A percentile compares a stretch with the other conserved stretches of the same genome.
Evolutionary conservation across 2,329 filamentous ascomycete genomes (phyloP).

Genomic region (Diplocarpon rosae): DNA sequence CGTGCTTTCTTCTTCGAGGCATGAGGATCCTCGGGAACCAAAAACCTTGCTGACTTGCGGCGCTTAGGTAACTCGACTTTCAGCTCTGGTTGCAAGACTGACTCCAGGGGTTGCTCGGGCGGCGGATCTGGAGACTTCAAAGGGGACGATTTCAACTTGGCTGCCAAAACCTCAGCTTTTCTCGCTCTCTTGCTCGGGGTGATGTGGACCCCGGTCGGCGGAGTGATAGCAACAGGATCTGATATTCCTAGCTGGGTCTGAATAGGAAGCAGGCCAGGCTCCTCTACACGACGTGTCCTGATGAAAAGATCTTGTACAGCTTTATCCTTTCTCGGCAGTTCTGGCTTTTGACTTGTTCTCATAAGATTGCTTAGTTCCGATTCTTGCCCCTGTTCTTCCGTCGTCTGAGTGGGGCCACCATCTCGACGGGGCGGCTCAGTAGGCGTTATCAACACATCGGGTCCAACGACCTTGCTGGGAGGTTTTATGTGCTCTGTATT

Average conservation of each 20-base stretch:
- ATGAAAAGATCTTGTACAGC: slow-evolving; percentile 1
- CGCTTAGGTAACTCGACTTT: slow-evolving; percentile 8
- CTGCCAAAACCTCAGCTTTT: slow-evolving; percentile 27
- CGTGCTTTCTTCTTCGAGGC: slow-evolving; percentile 40
- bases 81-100: slow-evolving; percentile 10
- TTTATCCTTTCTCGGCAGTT: slow-evolving; percentile 1
- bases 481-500: background rate
- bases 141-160: slow-evolving; percentile 26
- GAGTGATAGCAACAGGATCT: slow-evolving; percentile 43
- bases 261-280: slow-evolving; percentile 54
- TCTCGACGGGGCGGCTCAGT: slow-evolving; percentile 9
- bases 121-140: slow-evolving; percentile 20
- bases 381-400: background rate
- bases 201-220: slow-evolving; percentile 47
- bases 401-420: background rate
- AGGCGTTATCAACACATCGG: slow-evolving; percentile 12
- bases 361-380: background rate
- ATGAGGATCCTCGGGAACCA: slow-evolving; percentile 22
- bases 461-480: background rate
- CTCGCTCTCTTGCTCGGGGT: slow-evolving; percentile 42
- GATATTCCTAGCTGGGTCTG: slow-evolving; percentile 37
- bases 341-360: background rate
- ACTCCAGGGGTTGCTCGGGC: slow-evolving; percentile 8
- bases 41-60: slow-evolving; percentile 23
- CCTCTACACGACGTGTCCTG: slow-evolving; percentile 27